Conservation (phyloP, 2,329 filamentous ascomycete genomes). For the Chrysoporthe puriensis region DNA sequence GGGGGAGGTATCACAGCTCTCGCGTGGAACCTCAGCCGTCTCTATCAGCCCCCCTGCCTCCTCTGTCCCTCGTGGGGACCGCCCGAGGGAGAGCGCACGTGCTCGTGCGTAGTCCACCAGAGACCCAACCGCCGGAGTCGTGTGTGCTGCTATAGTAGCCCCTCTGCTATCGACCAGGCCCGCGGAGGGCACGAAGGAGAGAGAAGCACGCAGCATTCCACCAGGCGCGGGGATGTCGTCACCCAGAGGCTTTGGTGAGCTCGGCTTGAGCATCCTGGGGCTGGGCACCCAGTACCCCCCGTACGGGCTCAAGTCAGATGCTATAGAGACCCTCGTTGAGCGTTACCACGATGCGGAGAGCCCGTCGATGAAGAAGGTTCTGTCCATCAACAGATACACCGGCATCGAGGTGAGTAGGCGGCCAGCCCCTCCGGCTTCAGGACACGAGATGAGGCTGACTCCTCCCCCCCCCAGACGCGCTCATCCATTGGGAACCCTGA, state of each 20-base stretch:
- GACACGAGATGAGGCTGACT: background rate
- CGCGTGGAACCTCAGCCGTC: too few species aligned
- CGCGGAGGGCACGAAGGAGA: background rate
- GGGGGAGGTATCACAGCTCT: too few species aligned
- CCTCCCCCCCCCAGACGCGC: slow-evolving; percentile 42
- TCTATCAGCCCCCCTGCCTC: too few species aligned
- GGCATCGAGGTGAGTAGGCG: slow-evolving; percentile 55
- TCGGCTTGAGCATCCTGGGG: slow-evolving; percentile 64
- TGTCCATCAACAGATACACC: slow-evolving; percentile 66
- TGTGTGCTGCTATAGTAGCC: background rate
- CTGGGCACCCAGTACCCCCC: slow-evolving; percentile 65
- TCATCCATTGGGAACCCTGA: slow-evolving; percentile 65
- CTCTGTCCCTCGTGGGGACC: background rate
- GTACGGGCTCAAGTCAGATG: slow-evolving; percentile 52
- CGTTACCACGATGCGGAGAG: slow-evolving; percentile 61
- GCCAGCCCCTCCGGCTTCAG: background rate
- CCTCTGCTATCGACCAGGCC: background rate
- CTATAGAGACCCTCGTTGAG: slow-evolving; percentile 55
- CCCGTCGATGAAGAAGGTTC: slow-evolving; percentile 64
- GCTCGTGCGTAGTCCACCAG: background rate
- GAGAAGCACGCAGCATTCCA: background rate
- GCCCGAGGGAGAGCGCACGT: background rate
- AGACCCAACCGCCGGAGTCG: background rate
- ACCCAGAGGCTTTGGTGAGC: slow-evolving; percentile 48
- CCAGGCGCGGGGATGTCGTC: slow-evolving; percentile 43